phyloP scores from a whole-genome alignment of 257 asterid species.

The Solanum microdontum region DNA sequence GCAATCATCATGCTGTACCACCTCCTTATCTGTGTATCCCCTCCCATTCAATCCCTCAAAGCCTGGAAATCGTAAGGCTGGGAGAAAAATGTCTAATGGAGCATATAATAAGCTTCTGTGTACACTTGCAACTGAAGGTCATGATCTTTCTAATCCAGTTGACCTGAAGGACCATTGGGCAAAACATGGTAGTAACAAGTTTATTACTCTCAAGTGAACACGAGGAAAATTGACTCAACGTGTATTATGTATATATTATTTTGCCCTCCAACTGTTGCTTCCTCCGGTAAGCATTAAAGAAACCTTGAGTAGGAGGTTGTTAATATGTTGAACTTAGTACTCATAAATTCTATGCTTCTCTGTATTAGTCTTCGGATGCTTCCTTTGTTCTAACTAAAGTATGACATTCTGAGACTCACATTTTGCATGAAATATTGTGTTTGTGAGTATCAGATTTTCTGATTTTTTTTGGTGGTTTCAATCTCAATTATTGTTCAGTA shows the following conservation, averaged over 20 bases:
- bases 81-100: slow-evolving; percentile 28
- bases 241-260: background rate
- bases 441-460: background rate
- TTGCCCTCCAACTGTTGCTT: background rate
- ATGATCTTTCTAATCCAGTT: slow-evolving; percentile 25
- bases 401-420: background rate
- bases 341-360: background rate
- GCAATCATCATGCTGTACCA: slow-evolving; percentile 32
- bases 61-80: slow-evolving; percentile 20
- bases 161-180: slow-evolving; percentile 33
- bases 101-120: slow-evolving; percentile 25
- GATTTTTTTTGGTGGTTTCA: background rate
- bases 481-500: background rate
- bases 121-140: slow-evolving; percentile 20
- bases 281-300: background rate
- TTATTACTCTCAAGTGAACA: slow-evolving; percentile 13
- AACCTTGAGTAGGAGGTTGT: background rate
- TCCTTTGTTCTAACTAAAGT: background rate
- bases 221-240: background rate
- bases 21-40: slow-evolving; percentile 25
- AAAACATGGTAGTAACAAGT: slow-evolving; percentile 26
- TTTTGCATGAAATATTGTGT: background rate
- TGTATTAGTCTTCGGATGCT: background rate
- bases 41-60: slow-evolving; percentile 22
- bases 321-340: background rate